These are phyloP conservation scores for Edaphochlamys debaryana DNA, from an alignment of 139 green algal genomes.

Conservation along the genomic window DNA sequence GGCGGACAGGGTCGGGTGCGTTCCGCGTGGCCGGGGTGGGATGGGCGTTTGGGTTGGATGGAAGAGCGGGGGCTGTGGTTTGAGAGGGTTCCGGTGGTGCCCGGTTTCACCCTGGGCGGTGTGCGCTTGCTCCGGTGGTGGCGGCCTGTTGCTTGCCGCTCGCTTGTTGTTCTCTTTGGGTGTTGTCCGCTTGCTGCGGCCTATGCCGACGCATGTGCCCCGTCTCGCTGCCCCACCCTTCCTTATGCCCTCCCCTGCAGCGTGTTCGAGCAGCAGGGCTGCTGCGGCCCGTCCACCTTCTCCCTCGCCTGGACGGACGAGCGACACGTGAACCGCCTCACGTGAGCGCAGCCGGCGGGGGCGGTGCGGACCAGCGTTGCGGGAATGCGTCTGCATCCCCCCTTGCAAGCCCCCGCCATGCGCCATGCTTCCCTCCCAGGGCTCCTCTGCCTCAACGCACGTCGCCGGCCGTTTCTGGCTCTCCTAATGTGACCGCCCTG, in stretches of 20 bases:
- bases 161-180: too few relatives aligned
- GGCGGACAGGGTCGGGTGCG: background rate
- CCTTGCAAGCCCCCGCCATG: too few relatives aligned
- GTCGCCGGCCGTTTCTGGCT: too few relatives aligned
- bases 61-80: background rate
- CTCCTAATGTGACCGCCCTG: too few relatives aligned
- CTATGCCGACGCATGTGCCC: too few relatives aligned
- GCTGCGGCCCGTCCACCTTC: background rate
- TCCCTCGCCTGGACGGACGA: background rate
- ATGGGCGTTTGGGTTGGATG: background rate
- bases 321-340: background rate
- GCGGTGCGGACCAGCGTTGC: too few relatives aligned
- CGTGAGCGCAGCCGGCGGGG: too few relatives aligned
- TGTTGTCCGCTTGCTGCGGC: too few relatives aligned
- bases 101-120: background rate
- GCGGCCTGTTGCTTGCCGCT: too few relatives aligned
- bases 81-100: background rate
- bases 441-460: too few relatives aligned
- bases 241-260: background rate
- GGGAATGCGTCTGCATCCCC: background rate
- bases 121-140: too few relatives aligned
- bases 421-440: too few relatives aligned
- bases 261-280: constrained; percentile 9
- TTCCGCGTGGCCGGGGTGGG: background rate
- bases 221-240: background rate